phyloP scores from a whole-genome alignment of 306 rosid species.

The Cotoneaster glaucophyllus region DNA sequence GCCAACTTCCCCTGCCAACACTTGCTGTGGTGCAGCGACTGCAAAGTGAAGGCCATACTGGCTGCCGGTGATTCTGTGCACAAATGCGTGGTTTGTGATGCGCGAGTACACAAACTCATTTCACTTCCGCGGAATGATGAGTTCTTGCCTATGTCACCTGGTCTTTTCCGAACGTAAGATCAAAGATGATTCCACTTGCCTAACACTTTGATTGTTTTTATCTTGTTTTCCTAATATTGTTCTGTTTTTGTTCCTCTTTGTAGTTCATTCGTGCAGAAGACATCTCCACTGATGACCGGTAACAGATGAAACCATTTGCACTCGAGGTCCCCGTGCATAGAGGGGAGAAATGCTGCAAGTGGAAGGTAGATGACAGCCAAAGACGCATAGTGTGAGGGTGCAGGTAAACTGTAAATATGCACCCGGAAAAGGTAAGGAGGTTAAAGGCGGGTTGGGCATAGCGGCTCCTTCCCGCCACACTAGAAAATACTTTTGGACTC shows the following conservation, averaged over 20 bases:
- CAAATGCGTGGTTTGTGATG: constrained; percentile 33
- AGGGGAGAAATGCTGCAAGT: not conserved
- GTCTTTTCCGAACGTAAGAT: constrained; percentile 10
- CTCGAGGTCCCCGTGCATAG: not conserved
- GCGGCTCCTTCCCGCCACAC: not conserved
- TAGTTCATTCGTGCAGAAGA: constrained; percentile 13
- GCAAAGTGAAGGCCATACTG: constrained; percentile 19
- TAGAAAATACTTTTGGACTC: not conserved
- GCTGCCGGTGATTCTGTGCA: constrained; percentile 20
- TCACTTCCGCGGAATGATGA: constrained; percentile 9
- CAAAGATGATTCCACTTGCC: not conserved
- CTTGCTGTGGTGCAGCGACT: constrained; percentile 34
- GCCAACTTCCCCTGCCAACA: constrained; percentile 38
- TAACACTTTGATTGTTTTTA: no score
- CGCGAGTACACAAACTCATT: constrained; percentile 19
- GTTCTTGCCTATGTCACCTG: constrained; percentile 16
- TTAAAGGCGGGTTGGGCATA: not conserved
- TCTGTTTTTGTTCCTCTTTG: not conserved
- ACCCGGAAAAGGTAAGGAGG: not conserved
- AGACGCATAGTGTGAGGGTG: not conserved
- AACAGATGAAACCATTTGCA: not conserved
- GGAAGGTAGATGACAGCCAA: not conserved
- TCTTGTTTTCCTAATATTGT: not conserved
- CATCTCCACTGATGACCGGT: not conserved
- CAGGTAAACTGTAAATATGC: not conserved